Base-by-base conservation (phyloP, 192 early-diverging fungal genomes). In the Rhizophlyctis rosea region DNA sequence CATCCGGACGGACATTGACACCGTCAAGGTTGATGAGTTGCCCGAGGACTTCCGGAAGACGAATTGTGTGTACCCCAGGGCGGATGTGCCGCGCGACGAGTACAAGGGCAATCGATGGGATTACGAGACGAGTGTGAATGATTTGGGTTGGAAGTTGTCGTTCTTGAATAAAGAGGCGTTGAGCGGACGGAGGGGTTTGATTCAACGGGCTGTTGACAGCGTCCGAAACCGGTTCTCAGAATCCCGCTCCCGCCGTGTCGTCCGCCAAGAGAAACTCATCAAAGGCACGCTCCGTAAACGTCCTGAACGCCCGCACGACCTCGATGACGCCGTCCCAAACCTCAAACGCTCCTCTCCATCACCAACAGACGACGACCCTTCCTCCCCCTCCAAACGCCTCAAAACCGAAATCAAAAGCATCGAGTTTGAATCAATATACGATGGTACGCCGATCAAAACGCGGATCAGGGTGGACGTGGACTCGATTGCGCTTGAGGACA, bases 21-120 rank as follows among this genome's bases (percentile, higher is more conserved):
- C 72, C 18, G 77, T 84, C 34, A 1, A 30, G 4, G 23, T 67
- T 71, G 47, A 50, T 34, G 59, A 73, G 30, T 69, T 91, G 59
- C 48, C 78, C 55, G 34, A 65, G 24, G 68, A 87, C 49, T 90
- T 93, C 64, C 86, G 86, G 65, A 49, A 47, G 5, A 80, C 75
- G 31, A 95, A 94, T 65, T 94, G 90, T 64, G 81, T 95, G 33
- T 95, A 95, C 63, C 89, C 89, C 14, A 78, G 87, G 16, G 93
- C 93, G 4, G 82, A 88, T 70, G 82, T 87, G 47, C 59, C 75
- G 2, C 63, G 78, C 18, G 53, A 77, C 0, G 44, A 16, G 21
- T 66, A 95, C 64, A 74, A 82, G n/a, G 93, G 93, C 16, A 87
- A 90, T 64, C 82, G 93, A 18, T 91, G 89, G 81, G 70, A 71